Evolutionary conservation across 805 yeast genomes (phyloP).

Genomic region (Candida insectorum): DNA sequence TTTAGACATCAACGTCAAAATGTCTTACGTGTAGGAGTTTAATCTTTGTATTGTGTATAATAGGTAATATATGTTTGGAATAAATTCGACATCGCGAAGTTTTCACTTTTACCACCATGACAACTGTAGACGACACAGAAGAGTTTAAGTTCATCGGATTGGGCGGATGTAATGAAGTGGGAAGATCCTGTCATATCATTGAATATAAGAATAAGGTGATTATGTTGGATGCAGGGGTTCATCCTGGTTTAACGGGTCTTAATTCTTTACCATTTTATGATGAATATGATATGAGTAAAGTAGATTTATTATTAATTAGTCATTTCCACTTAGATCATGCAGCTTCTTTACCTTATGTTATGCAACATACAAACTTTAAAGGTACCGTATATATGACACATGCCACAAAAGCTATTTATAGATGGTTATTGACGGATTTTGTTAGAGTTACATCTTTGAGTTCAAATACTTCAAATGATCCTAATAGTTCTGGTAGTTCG

Average conservation of each 20-base stretch:
- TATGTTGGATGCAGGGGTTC: constrained; percentile 98
- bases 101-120: constrained; percentile 2
- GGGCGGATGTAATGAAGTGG: constrained; percentile 99
- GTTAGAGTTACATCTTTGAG: constrained; percentile 78
- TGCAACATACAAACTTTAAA: constrained; percentile 92
- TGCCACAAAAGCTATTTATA: constrained; percentile 95
- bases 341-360: constrained; percentile 94
- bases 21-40: constrained; percentile 72
- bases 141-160: constrained; percentile 71
- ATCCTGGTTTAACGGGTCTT: constrained; percentile 89
- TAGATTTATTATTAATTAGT: constrained; percentile 82
- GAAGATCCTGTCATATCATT: constrained; percentile 90
- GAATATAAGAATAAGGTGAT: constrained; percentile 91
- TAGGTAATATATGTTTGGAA: not conserved
- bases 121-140: constrained; percentile 29
- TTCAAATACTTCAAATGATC: constrained; percentile 23
- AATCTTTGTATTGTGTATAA: constrained; percentile 5
- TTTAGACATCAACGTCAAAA: constrained; percentile 84
- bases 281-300: constrained; percentile 84
- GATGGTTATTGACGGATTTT: constrained; percentile 93
- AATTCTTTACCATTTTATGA: constrained; percentile 94
- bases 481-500: constrained; percentile 35
- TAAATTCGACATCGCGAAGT: not conserved
- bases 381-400: constrained; percentile 99
- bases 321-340: constrained; percentile 98